A percentile compares a stretch with the other conserved stretches of the same genome.
phyloP scores from a whole-genome alignment of 164 flowering plant species.

The Houttuynia cordata region DNA sequence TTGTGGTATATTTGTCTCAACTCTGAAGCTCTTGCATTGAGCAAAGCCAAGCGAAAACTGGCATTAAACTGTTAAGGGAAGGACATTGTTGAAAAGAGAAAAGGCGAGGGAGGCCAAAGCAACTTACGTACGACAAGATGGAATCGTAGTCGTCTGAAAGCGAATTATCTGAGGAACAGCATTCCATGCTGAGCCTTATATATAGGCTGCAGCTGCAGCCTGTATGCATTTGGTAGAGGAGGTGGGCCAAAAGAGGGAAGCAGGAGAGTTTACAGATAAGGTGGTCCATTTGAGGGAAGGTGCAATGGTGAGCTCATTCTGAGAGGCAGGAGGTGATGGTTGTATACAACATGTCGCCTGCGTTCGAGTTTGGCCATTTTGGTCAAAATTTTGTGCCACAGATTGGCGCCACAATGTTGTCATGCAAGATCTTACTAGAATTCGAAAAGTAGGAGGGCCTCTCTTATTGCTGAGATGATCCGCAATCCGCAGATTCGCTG shows the following conservation, averaged over 20 bases:
- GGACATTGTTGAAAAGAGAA: neutral
- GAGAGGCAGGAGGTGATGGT: neutral
- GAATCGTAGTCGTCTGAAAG: neutral
- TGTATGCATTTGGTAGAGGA: neutral
- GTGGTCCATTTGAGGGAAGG: neutral
- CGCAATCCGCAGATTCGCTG: no score
- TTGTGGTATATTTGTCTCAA: no score
- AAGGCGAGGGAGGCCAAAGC: neutral
- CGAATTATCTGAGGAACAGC: no score
- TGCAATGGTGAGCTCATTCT: constrained; percentile 2
- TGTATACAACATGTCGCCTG: neutral
- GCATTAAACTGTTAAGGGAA: no score
- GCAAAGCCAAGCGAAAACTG: no score
- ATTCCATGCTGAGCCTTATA: no score
- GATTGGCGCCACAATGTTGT: neutral
- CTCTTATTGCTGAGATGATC: no score
- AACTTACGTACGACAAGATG: constrained; percentile 1
- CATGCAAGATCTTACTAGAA: neutral
- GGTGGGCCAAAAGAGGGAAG: neutral
- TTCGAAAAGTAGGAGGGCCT: neutral
- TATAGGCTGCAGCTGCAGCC: no score
- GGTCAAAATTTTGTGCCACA: neutral
- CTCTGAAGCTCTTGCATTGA: no score
- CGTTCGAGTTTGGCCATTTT: neutral
- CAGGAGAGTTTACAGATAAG: neutral